Base-by-base conservation (phyloP, 768 basidiomycete species). In the Rickenella mellea region DNA sequence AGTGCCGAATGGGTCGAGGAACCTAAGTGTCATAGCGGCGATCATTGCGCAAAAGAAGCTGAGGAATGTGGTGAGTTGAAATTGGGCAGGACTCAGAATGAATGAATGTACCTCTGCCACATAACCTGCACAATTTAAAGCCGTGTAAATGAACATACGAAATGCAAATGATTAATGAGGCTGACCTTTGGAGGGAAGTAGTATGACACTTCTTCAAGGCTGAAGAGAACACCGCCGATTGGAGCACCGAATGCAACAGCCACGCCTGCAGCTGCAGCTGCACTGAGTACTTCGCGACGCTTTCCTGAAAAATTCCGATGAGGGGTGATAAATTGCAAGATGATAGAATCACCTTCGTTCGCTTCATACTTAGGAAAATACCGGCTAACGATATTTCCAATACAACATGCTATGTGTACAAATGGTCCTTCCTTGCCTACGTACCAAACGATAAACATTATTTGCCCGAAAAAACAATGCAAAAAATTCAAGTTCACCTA, bases 11-110 rank as follows among this genome's bases (percentile, higher is more conserved):
- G 96, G 96, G 59, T 99, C 86, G 27, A 98, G 78, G 46, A 93
- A 83, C 63, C 81, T 75, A 33, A 99, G 67, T 1, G 94, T 94
- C 51, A 97, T 83, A 1, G 94, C 94, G 2, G 96, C 96, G 50
- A 98, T 88, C 74, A 98, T 81, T 2, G 96, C 96, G 56, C 96
- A 98, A 60, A 99, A 93, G 65, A 99, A 99, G 54, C 90, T 94
- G 56, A 12, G 55, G 41, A 44, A 22, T 4, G 15, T 9, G 19
- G 33, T 22, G n/a, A n/a, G n/a, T n/a, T n/a, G n/a, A n/a, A n/a
- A n/a, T n/a, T n/a, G n/a, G 33, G 33, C 3, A 36, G 33, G 24
- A 36, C 19, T 36, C 9, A 36, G 33, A 6, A n/a, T 22, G 24
- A 36, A 17, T 36, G 33, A 19, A 36, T 24, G 20, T 14, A 40